Base-by-base conservation (phyloP, 2,329 filamentous ascomycete species). In the Paracorniculantispora psalliotae region DNA sequence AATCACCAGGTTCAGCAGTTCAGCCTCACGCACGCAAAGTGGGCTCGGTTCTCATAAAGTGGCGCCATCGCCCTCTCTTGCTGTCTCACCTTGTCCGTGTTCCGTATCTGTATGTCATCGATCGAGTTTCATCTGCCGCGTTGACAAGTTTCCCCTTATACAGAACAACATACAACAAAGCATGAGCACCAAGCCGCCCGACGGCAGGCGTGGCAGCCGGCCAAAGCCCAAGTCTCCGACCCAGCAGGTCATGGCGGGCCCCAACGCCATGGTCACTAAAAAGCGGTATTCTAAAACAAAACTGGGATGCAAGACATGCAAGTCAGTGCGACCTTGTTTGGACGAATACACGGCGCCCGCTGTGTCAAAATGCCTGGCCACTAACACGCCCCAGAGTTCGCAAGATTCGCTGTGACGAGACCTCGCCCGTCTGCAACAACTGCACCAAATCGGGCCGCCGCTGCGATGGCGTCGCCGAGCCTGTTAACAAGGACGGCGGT, bases 361-460 rank as follows among this genome's bases (percentile, higher is more conserved):
- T 33, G 6, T 6, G 30, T 6, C 30, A 33, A 33, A 33, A 6
- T 33, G 30, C 30, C 6, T 33, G 30, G 30, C 26, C 19, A 37
- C 48, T 53, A 53, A 51, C 57, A 54, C 19, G 35, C 54, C n/a
- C 33, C 58, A 64, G 63, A 57, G 57, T 60, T 21, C 63, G 63
- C 43, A 64, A 64, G 46, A 60, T 64, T 26, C 63, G 63, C 19
- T 64, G 63, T 39, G 61, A 63, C 53, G 63, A 64, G 13, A 63
- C 63, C 1, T 57, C 52, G 35, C 63, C 63, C 23, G 51, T 55
- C 26, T 63, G 61, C 46, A 59, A 59, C 49, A 63, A 63, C 46
- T 64, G 63, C 53, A 62, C 33, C 10, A 62, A 54, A 53, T 59
- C 60, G 6, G 59, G 61, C 19, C 60, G 60, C 4, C 51, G 59